These are phyloP conservation scores for Globisporangium yorkense DNA, from an alignment of 352 stramenopile genomes.

Conservation along the genomic window DNA sequence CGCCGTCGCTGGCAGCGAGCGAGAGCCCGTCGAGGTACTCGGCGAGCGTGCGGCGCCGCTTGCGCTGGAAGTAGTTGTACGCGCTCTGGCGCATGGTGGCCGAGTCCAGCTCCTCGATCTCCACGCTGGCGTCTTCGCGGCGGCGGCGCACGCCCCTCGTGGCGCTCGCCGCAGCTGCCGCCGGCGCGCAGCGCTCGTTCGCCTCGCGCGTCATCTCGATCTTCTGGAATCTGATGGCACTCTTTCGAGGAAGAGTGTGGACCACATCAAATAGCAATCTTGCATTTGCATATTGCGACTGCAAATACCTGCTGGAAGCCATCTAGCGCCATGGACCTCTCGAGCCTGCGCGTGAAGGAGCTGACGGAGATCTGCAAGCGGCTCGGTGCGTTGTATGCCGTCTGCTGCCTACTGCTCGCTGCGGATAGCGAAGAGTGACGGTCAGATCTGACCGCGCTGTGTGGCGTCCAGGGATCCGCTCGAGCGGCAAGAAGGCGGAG, in stretches of 20 bases:
- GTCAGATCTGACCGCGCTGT: not conserved
- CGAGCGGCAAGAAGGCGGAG: constrained; percentile 67
- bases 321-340: constrained; percentile 46
- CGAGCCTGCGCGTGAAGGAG: constrained; percentile 70
- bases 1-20: constrained; percentile 11
- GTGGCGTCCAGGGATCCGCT: constrained; percentile 45
- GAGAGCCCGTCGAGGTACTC: constrained; percentile 55
- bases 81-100: constrained; percentile 61
- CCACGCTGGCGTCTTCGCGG: constrained; percentile 29
- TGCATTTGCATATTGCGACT: not conserved
- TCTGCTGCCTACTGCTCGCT: not conserved
- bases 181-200: not conserved
- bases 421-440: not conserved
- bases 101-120: constrained; percentile 67
- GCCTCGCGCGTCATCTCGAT: not conserved
- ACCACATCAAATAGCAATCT: too few relatives aligned
- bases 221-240: too few relatives aligned
- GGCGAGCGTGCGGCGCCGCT: constrained; percentile 57
- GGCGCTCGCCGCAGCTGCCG: not conserved
- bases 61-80: constrained; percentile 72
- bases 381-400: constrained; percentile 3
- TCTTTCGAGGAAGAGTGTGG: too few relatives aligned
- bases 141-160: constrained; percentile 37
- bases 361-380: constrained; percentile 78
- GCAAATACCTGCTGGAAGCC: not conserved